Evolutionary conservation across 345 rosid genomes (phyloP).

Genomic region (Mangifera indica): DNA sequence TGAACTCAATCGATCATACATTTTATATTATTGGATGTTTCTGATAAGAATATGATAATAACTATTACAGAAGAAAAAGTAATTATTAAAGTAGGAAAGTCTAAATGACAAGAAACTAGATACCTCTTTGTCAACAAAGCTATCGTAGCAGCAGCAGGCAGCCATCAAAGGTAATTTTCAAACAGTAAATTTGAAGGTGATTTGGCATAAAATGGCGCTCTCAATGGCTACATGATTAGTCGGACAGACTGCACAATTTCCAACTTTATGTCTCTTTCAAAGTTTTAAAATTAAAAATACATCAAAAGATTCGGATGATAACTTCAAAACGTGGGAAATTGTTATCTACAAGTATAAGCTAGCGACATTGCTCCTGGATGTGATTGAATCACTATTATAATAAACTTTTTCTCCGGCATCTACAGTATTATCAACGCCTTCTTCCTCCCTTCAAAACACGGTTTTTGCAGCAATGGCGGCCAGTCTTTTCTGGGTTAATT

Average conservation of each 20-base stretch:
- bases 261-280: slow-evolving; percentile 47
- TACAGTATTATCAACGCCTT: background rate
- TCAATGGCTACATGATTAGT: slow-evolving; percentile 26
- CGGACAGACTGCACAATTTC: slow-evolving; percentile 21
- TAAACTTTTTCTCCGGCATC: background rate
- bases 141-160: slow-evolving; percentile 6
- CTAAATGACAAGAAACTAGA: slow-evolving; percentile 5
- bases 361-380: slow-evolving; percentile 39
- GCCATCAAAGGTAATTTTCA: slow-evolving; percentile 29
- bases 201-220: slow-evolving; percentile 24
- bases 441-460: too few relatives aligned
- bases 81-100: background rate
- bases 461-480: background rate
- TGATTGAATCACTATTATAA: slow-evolving; percentile 28
- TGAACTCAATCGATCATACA: too few relatives aligned
- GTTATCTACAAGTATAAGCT: slow-evolving; percentile 71
- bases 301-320: slow-evolving; percentile 60
- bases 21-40: background rate
- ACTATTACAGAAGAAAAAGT: background rate
- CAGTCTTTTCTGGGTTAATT: background rate
- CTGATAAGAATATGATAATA: background rate
- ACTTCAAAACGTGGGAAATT: slow-evolving; percentile 62
- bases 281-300: background rate
- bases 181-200: slow-evolving; percentile 22
- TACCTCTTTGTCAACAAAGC: slow-evolving; percentile 25